Evolutionary conservation across 495 filamentous ascomycete species (phyloP).

Genomic region (Mycothermus thermophilus): DNA sequence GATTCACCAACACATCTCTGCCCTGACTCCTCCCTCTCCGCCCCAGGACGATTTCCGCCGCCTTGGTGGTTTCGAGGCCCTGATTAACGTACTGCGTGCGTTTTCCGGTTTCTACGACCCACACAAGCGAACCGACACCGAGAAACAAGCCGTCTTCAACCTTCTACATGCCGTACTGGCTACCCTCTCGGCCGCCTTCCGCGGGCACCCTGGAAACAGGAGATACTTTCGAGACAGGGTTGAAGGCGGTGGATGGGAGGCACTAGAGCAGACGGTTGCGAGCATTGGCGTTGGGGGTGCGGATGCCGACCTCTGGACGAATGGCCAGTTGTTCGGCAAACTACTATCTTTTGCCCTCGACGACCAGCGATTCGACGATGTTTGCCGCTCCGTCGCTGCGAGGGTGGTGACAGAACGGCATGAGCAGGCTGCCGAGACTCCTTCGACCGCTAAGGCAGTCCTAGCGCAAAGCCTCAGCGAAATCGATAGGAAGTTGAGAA

Average conservation of each 20-base stretch:
- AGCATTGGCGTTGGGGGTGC: conserved; percentile 45
- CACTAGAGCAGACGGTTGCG: conserved; percentile 55
- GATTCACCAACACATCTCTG: conserved; percentile 35
- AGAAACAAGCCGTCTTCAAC: conserved; percentile 49
- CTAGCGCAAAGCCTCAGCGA: conserved; percentile 16
- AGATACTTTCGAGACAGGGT: conserved; percentile 68
- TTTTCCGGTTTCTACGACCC: conserved; percentile 61
- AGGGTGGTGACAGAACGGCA: too few relatives aligned
- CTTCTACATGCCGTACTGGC: conserved; percentile 56
- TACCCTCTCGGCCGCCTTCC: conserved; percentile 61
- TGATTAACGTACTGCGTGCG: conserved; percentile 53
- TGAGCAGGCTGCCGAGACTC: conserved; percentile 2
- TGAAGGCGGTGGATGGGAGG: conserved; percentile 60
- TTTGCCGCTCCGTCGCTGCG: conserved; percentile 27
- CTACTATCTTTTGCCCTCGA: conserved; percentile 74
- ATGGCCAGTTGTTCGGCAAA: conserved; percentile 67
- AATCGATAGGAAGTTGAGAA: conserved; percentile 29
- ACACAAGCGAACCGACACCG: conserved; percentile 40
- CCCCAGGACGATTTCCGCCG: conserved; percentile 72
- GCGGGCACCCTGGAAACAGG: conserved; percentile 71
- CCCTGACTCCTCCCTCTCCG: conserved; percentile 26
- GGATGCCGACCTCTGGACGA: conserved; percentile 45
- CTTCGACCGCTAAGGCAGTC: conserved; percentile 5
- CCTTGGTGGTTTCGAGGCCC: conserved; percentile 60
- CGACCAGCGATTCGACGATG: conserved; percentile 49